phyloP scores from a whole-genome alignment of 371 early-diverging fungal genomes.

The Mucor saturninus region DNA sequence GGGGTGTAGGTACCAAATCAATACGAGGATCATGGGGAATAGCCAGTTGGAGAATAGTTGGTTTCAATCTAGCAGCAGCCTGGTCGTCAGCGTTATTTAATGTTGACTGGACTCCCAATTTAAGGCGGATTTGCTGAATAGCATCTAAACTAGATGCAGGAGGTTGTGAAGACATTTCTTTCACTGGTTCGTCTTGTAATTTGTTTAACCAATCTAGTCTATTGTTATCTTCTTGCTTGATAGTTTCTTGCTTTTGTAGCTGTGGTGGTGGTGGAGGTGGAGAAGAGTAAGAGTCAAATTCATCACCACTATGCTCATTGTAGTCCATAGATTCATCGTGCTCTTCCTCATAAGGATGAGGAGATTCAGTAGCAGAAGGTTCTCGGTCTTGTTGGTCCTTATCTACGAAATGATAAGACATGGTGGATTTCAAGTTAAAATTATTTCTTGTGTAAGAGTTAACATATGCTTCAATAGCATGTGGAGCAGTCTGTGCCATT shows the following conservation, averaged over 20 bases:
- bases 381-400: conserved; percentile 13
- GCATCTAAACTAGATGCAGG: conserved; percentile 37
- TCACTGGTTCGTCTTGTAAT: no score
- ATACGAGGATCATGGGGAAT: conserved; percentile 66
- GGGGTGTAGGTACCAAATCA: conserved; percentile 61
- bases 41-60: conserved; percentile 48
- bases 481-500: conserved; percentile 42
- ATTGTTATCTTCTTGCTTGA: background rate
- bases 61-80: conserved; percentile 37
- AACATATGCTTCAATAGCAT: conserved; percentile 48
- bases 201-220: no score
- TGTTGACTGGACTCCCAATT: conserved; percentile 36
- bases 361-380: background rate
- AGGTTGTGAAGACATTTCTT: background rate
- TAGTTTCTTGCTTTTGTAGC: background rate
- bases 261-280: background rate
- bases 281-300: background rate
- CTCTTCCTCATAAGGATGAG: background rate
- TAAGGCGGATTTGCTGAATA: conserved; percentile 40
- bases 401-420: conserved; percentile 37
- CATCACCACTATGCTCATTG: background rate
- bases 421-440: conserved; percentile 37
- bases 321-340: conserved; percentile 8
- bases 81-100: conserved; percentile 27
- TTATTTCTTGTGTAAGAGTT: conserved; percentile 48